Percentiles rank a stretch among this genome's conserved stretches.
phyloP scores from a whole-genome alignment of 441 rosid species.

The Pelargonium citronellum region DNA sequence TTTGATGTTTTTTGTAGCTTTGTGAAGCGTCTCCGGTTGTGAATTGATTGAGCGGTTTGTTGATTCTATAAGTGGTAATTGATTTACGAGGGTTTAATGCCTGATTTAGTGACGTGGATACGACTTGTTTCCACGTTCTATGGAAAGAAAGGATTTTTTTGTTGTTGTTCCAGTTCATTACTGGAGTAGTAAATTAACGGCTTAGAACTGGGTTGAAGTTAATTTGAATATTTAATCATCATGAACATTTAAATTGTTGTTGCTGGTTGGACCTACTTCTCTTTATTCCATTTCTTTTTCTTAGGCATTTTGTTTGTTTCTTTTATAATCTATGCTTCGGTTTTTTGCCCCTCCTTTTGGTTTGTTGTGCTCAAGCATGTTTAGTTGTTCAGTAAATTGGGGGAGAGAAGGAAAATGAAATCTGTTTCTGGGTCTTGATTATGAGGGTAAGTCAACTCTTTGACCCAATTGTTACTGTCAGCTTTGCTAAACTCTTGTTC shows the following conservation, averaged over 20 bases:
- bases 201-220: slow-evolving; percentile 8
- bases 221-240: slow-evolving; percentile 6
- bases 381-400: slow-evolving; percentile 3
- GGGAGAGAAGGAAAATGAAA: not conserved
- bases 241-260: not conserved
- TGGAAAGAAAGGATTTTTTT: slow-evolving; percentile 6
- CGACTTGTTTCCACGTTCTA: slow-evolving; percentile 11
- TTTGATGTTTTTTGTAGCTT: not conserved
- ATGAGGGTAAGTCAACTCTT: slow-evolving; percentile 6
- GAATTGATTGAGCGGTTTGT: slow-evolving; percentile 7
- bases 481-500: slow-evolving; percentile 5
- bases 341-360: not conserved
- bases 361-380: not conserved
- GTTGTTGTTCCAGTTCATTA: not conserved
- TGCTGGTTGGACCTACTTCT: slow-evolving; percentile 9
- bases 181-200: not conserved
- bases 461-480: not conserved
- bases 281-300: slow-evolving; percentile 2
- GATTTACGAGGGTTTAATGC: slow-evolving; percentile 2
- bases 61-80: slow-evolving; percentile 7
- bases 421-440: not conserved
- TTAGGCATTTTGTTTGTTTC: not conserved
- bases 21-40: slow-evolving; percentile 7
- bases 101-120: slow-evolving; percentile 1
- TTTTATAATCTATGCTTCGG: slow-evolving; percentile 2